Base-by-base conservation (phyloP, 176 grass and related monocot genomes). In the Zoysia pacifica region DNA sequence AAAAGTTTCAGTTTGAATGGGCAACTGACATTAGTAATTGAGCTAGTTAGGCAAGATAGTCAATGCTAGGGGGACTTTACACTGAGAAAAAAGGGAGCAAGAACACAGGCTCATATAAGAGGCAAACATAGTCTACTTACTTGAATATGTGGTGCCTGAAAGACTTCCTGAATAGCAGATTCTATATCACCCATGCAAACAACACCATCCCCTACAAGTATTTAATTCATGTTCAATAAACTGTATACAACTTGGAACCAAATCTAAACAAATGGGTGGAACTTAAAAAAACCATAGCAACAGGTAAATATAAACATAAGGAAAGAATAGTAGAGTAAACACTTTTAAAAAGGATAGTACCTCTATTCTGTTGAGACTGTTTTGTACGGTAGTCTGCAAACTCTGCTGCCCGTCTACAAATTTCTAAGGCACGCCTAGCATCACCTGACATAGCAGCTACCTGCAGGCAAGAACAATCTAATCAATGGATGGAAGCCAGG, bases 381-480 rank as follows among this genome's bases (percentile, higher is more conserved):
- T 99, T 99, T 14, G 91, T 13, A 60, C 79, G 81, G 82, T 89
- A 99, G 48, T 99, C 92, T 77, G 90, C 90, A 43, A 99, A 85
- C 60, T 94, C 92, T 70, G 96, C 81, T 66, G 96, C 96, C 8
- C 86, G 88, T 70, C 90, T 92, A 88, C 96, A 99, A 77, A 99
- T 93, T 83, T 99, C 90, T 80, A 99, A 85, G 7, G 86, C 96
- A 38, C 96, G 96, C 67, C 96, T 93, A 75, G 92, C 96, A 93
- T 99, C 96, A 36, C 96, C 96, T 36, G 96, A 99, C 92, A 94
- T 94, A 79, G 96, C 96, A 78, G 96, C 92, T 80, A 99, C 96
- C 96, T 99, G 88, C n/a, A 59, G 46, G 36, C 36, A 84, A 65
- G 72, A 40, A 45, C 11, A 78, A 80, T 66, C 59, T 39, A 84